These are phyloP conservation scores for Biscutella laevigata DNA, from an alignment of 441 rosid genomes.

Conservation along the genomic window DNA sequence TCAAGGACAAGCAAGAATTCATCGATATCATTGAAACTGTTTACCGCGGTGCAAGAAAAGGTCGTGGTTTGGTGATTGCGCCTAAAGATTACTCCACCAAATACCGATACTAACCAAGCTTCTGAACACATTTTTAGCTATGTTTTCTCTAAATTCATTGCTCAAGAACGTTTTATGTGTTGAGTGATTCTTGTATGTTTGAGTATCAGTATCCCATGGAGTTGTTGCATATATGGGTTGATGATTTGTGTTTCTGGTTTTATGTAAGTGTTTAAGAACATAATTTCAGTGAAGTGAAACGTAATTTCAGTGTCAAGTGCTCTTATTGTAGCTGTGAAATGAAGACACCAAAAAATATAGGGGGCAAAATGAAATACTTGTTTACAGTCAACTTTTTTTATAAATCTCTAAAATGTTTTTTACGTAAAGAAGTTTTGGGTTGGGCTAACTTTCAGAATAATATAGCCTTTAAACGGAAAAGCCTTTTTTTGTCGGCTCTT, in stretches of 20 bases:
- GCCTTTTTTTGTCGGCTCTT: constrained; percentile 23
- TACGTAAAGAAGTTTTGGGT: constrained; percentile 22
- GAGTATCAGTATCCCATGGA: constrained; percentile 9
- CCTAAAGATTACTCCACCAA: constrained; percentile 95
- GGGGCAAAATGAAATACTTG: too few species aligned
- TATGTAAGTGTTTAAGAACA: too few species aligned
- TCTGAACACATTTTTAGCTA: background rate
- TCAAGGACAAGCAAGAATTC: constrained; percentile 93
- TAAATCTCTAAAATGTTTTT: too few species aligned
- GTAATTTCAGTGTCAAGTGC: too few species aligned
- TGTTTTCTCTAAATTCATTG: background rate
- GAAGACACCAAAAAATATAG: too few species aligned
- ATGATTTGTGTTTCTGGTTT: too few species aligned
- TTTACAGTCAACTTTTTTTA: too few species aligned
- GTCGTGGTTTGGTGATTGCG: constrained; percentile 93
- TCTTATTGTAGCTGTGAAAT: too few species aligned
- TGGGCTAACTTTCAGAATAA: constrained; percentile 17
- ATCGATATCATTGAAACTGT: constrained; percentile 78
- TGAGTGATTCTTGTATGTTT: constrained; percentile 8
- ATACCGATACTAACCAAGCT: constrained; percentile 57
- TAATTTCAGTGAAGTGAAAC: too few species aligned
- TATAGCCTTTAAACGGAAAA: constrained; percentile 13
- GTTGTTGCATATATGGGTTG: background rate
- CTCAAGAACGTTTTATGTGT: background rate
- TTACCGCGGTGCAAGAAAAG: constrained; percentile 86